Conservation (phyloP, 257 asterid species). For the Solanum appendiculatum region DNA sequence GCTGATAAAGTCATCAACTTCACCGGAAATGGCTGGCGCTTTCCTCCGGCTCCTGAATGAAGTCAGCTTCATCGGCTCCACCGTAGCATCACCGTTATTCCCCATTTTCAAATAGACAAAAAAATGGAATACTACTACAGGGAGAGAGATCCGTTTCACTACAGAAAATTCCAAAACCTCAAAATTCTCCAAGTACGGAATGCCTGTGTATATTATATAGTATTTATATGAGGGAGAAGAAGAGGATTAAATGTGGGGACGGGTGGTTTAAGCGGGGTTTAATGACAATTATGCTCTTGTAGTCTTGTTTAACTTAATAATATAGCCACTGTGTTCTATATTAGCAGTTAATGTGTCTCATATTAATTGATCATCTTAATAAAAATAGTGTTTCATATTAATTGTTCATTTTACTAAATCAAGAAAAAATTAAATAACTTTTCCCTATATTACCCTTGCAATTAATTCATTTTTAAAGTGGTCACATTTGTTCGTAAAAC, state of each 20-base stretch:
- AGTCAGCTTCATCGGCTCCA: slow-evolving; percentile 9
- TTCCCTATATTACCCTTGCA: too few species aligned
- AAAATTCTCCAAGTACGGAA: background rate
- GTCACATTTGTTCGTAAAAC: too few species aligned
- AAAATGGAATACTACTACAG: background rate
- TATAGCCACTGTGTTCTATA: too few species aligned
- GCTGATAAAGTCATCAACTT: slow-evolving; percentile 42
- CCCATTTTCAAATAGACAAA: background rate
- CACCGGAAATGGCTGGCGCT: background rate
- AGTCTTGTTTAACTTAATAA: too few species aligned
- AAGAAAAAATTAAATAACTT: too few species aligned
- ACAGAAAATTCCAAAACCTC: background rate
- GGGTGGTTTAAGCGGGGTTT: background rate
- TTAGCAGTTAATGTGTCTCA: too few species aligned
- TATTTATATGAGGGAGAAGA: background rate
- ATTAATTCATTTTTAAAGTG: too few species aligned
- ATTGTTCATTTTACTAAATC: too few species aligned
- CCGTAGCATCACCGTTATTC: background rate
- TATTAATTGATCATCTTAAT: too few species aligned
- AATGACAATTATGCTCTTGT: background rate
- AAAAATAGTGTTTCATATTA: too few species aligned
- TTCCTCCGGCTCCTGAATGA: slow-evolving; percentile 46
- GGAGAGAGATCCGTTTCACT: background rate
- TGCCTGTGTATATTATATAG: background rate
- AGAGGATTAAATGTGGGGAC: background rate